Base-by-base conservation (phyloP, 768 basidiomycete genomes). In the Porpolomopsis calyptriformis region DNA sequence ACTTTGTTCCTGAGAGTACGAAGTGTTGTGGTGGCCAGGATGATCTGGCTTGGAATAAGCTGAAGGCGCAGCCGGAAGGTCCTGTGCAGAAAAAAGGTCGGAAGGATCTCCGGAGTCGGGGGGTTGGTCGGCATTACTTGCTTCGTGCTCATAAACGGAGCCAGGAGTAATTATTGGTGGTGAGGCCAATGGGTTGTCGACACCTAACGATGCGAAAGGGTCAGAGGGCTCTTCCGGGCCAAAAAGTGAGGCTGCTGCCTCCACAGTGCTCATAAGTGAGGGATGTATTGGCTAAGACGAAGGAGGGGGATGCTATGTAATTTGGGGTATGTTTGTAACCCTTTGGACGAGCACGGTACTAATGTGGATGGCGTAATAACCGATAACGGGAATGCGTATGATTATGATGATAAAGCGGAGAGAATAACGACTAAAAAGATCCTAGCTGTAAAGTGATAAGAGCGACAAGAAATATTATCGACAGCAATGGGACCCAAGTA, bases 161-260 rank as follows among this genome's bases (percentile, higher is more conserved):
- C 61, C 57, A n/a, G n/a, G n/a, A n/a, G 42, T 57, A 56, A 35
- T 51, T 52, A 43, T 47, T 39, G 49, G 65, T 60, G 57, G 42
- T 20, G 29, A 4, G 12, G 61, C 55, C 40, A 56, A 52, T 42
- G 53, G 51, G 48, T 61, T 18, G 11, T 33, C 58, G 49, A 66
- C 62, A 38, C 77, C 79, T 50, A 81, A 69, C 45, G 71, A 64
- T 50, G 80, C 74, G 65, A 84, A 84, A 43, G 76, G 75, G 64
- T 85, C 82, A 25, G 73, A 67, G 14, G 76, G 57, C 57, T 85
- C 82, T 25, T 76, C 75, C 43, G 74, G 64, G 50, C 78, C 83
- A 69, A 90, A 90, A 38, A 90, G 80, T 47, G 83, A 80, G 43
- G 85, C 82, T 27, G 87, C 87, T 53, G 83, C 79, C 68, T 86